These are phyloP conservation scores for Trichophyton schoenleinii DNA, from an alignment of 2,329 filamentous ascomycete genomes.

Conservation along the genomic window DNA sequence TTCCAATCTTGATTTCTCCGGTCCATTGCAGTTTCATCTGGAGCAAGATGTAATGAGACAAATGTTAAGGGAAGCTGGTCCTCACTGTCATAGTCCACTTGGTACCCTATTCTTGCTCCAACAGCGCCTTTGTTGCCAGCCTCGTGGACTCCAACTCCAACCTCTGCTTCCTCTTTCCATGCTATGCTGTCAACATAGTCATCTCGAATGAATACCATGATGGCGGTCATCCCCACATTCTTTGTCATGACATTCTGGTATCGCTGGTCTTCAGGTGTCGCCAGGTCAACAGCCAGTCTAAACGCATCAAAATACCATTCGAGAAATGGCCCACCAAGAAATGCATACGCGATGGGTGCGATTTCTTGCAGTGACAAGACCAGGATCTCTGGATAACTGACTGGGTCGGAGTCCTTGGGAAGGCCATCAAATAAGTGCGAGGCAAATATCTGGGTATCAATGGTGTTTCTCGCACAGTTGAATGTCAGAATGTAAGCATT, in stretches of 20 bases:
- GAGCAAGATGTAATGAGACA: conserved; percentile 74
- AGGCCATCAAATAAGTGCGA: conserved; percentile 55
- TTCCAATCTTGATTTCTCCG: conserved; percentile 81
- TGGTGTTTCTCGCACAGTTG: conserved; percentile 25
- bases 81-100: conserved; percentile 24
- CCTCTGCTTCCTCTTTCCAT: conserved; percentile 62
- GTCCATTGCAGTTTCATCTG: conserved; percentile 67
- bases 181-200: conserved; percentile 45
- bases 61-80: conserved; percentile 61
- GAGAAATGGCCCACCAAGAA: conserved; percentile 72
- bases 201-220: conserved; percentile 70
- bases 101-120: conserved; percentile 58
- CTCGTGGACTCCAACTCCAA: conserved; percentile 71
- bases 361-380: conserved; percentile 72
- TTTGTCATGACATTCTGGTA: conserved; percentile 60
- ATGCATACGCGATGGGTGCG: conserved; percentile 68
- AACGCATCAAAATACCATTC: conserved; percentile 63
- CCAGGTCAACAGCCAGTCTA: conserved; percentile 57
- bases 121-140: conserved; percentile 96
- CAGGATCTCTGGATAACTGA: conserved; percentile 52
- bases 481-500: not conserved
- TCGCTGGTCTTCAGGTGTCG: conserved; percentile 33
- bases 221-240: conserved; percentile 78
- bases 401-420: conserved; percentile 35
- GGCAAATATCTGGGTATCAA: conserved; percentile 59